Conservation (phyloP, 1,139 yeast species). For the Kazachstania sp. region DNA sequence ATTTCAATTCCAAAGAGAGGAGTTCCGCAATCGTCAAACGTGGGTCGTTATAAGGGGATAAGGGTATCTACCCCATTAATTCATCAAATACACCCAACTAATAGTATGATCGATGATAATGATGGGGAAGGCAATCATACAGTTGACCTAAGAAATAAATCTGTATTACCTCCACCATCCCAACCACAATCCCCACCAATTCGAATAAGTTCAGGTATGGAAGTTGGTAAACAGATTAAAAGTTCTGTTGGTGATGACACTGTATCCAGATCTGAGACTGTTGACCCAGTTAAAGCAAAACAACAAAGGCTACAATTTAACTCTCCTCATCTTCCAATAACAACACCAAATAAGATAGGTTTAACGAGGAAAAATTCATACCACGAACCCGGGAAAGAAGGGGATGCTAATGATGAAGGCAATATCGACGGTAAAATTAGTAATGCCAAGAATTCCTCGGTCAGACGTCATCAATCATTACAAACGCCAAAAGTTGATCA, state of each 20-base stretch:
- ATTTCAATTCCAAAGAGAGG: not conserved
- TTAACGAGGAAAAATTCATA: constrained; percentile 25
- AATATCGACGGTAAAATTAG: too few species aligned
- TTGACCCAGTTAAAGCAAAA: constrained; percentile 30
- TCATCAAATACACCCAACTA: constrained; percentile 30
- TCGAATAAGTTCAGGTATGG: constrained; percentile 29
- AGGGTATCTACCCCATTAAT: constrained; percentile 32
- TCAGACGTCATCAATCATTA: not conserved
- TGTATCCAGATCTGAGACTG: constrained; percentile 30
- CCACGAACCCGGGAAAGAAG: constrained; percentile 8
- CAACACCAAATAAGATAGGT: constrained; percentile 28
- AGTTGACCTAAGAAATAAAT: constrained; percentile 22
- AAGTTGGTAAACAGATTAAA: constrained; percentile 17
- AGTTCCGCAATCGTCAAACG: not conserved
- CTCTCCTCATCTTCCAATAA: constrained; percentile 20
- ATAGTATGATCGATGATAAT: constrained; percentile 5
- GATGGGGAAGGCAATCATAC: constrained; percentile 12
- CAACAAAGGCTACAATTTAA: constrained; percentile 25
- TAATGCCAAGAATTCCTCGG: not conserved
- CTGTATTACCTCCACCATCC: constrained; percentile 30
- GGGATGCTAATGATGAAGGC: constrained; percentile 4
- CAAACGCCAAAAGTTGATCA: constrained; percentile 43
- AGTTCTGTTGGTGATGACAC: constrained; percentile 20
- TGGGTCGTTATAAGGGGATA: not conserved
- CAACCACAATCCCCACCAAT: constrained; percentile 31